phyloP scores from a whole-genome alignment of 1,284 basidiomycete genomes.

The Ganoderma lingzhi region DNA sequence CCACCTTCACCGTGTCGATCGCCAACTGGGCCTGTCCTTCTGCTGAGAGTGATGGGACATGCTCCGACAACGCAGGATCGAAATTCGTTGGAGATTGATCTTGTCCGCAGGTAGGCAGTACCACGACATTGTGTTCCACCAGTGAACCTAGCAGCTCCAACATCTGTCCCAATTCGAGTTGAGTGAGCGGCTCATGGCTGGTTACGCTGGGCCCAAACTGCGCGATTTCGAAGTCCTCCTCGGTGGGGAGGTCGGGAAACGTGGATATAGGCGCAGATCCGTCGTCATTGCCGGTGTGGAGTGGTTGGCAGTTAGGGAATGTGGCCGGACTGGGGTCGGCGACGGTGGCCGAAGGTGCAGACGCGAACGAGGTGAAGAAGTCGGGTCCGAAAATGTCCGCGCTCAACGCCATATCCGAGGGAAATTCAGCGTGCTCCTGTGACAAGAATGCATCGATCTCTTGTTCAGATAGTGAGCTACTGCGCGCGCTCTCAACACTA shows the following conservation, averaged over 20 bases:
- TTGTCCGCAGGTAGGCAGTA: conserved; percentile 5
- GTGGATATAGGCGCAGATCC: background rate
- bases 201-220: conserved; percentile 24
- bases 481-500: background rate
- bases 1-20: conserved; percentile 28
- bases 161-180: conserved; percentile 38
- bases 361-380: conserved; percentile 18
- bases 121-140: conserved; percentile 30
- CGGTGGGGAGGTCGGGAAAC: conserved; percentile 5
- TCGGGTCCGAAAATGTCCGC: conserved; percentile 19
- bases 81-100: background rate
- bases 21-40: conserved; percentile 21
- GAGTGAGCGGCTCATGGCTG: conserved; percentile 19
- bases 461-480: conserved; percentile 24
- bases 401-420: conserved; percentile 17
- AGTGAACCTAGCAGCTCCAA: conserved; percentile 39
- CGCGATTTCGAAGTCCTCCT: conserved; percentile 21
- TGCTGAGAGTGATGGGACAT: conserved; percentile 4
- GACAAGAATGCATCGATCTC: conserved; percentile 27
- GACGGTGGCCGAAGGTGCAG: conserved; percentile 6
- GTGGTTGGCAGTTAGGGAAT: background rate
- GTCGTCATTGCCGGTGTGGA: background rate
- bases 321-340: background rate
- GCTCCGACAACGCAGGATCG: background rate
- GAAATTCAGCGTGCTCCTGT: conserved; percentile 21